These are phyloP conservation scores for Penicillium paneum DNA, from an alignment of 2,329 filamentous ascomycete genomes.

Conservation along the genomic window DNA sequence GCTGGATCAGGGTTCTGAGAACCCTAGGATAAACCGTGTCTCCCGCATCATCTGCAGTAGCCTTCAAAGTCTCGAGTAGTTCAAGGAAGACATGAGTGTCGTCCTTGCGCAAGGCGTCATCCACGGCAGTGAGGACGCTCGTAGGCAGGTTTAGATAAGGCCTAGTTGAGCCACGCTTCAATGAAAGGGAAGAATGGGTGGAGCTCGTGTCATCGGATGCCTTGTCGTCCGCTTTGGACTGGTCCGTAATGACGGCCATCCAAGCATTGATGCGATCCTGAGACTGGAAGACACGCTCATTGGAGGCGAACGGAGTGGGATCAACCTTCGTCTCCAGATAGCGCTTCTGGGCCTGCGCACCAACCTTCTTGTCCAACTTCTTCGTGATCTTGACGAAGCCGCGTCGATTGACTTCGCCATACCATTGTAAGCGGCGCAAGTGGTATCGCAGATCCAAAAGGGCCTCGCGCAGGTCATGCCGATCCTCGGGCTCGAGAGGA, in stretches of 20 bases:
- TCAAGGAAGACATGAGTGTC: slow-evolving; percentile 43
- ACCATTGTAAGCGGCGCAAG: slow-evolving; percentile 91
- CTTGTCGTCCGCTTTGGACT: slow-evolving; percentile 63
- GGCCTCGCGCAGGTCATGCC: slow-evolving; percentile 85
- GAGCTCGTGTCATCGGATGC: slow-evolving; percentile 72
- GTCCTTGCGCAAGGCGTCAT: slow-evolving; percentile 41
- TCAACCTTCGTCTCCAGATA: slow-evolving; percentile 92
- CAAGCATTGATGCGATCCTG: slow-evolving; percentile 80
- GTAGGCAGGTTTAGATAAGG: slow-evolving; percentile 70
- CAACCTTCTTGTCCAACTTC: slow-evolving; percentile 94
- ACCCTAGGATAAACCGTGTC: slow-evolving; percentile 67
- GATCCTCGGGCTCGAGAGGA: slow-evolving; percentile 79
- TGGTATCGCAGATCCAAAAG: slow-evolving; percentile 84
- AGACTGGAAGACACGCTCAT: slow-evolving; percentile 55
- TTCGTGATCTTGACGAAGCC: slow-evolving; percentile 99
- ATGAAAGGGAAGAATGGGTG: slow-evolving; percentile 63
- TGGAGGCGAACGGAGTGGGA: slow-evolving; percentile 81
- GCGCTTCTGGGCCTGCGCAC: slow-evolving; percentile 71
- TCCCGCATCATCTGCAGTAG: slow-evolving; percentile 52
- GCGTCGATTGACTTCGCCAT: slow-evolving; percentile 90
- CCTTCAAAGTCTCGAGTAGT: slow-evolving; percentile 57
- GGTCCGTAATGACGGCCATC: slow-evolving; percentile 65
- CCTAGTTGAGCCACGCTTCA: slow-evolving; percentile 73
- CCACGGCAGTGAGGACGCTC: slow-evolving; percentile 45
- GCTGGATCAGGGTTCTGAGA: slow-evolving; percentile 44